These are phyloP conservation scores for Malbranchea zuffiana DNA, from an alignment of 2,329 filamentous ascomycete genomes.

Conservation along the genomic window DNA sequence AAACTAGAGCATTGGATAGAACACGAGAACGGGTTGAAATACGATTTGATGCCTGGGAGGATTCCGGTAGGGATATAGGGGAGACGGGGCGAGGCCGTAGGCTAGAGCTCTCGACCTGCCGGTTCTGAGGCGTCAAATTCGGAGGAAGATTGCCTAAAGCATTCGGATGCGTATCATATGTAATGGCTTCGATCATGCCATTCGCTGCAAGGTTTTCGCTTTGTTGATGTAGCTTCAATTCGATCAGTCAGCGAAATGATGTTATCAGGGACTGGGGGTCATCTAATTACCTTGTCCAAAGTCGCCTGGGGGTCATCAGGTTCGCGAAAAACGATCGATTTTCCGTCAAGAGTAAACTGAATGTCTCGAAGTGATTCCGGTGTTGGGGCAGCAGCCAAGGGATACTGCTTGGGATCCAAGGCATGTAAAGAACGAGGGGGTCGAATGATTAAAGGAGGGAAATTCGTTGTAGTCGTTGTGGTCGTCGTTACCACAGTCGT, in stretches of 20 bases:
- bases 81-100: constrained; percentile 39
- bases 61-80: constrained; percentile 45
- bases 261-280: too few relatives aligned
- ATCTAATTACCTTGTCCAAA: constrained; percentile 46
- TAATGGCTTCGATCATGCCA: too few relatives aligned
- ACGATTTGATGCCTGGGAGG: constrained; percentile 36
- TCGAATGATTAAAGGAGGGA: constrained; percentile 72
- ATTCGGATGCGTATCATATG: too few relatives aligned
- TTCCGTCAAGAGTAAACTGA: constrained; percentile 57
- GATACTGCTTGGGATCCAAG: constrained; percentile 81
- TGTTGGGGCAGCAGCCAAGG: constrained; percentile 70
- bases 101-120: background rate
- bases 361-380: constrained; percentile 69
- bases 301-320: constrained; percentile 46
- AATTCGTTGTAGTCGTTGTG: constrained; percentile 70
- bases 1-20: constrained; percentile 42
- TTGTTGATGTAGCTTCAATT: too few relatives aligned
- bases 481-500: constrained; percentile 74
- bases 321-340: constrained; percentile 52
- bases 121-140: constrained; percentile 1
- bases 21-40: constrained; percentile 25
- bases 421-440: constrained; percentile 58
- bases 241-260: too few relatives aligned
- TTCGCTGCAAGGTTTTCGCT: too few relatives aligned
- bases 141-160: too few relatives aligned